A percentile compares a stretch with the other conserved stretches of the same genome.
Evolutionary conservation across 176 grass and related monocot genomes (phyloP).

Genomic region (Typha latifolia): DNA sequence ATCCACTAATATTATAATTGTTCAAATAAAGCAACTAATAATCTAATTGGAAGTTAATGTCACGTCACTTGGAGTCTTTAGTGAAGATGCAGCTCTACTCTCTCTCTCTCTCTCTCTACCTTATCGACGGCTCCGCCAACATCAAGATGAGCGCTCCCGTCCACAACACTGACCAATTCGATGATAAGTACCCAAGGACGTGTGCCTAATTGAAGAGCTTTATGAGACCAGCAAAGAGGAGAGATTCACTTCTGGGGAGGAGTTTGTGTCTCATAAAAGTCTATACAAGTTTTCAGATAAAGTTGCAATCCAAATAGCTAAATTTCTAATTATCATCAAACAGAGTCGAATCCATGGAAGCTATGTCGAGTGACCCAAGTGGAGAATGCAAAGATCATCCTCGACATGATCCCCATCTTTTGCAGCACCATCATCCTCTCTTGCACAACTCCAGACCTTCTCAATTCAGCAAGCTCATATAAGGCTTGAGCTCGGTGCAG

Average conservation of each 20-base stretch:
- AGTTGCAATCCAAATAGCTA: conserved; percentile 27
- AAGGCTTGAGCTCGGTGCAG: no score
- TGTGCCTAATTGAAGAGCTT: conserved; percentile 32
- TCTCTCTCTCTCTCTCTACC: conserved; percentile 55
- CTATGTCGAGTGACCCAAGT: conserved; percentile 65
- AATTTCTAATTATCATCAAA: no score
- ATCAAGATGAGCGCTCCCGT: conserved; percentile 54
- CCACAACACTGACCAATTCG: conserved; percentile 74
- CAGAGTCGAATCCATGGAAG: conserved; percentile 25
- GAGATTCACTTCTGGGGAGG: conserved; percentile 16
- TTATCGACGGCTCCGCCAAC: conserved; percentile 51
- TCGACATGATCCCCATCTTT: conserved; percentile 78
- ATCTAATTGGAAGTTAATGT: no score
- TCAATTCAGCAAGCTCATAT: conserved; percentile 74
- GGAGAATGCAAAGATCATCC: conserved; percentile 66
- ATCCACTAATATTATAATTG: no score
- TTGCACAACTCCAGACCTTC: conserved; percentile 85
- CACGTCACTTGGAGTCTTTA: no score
- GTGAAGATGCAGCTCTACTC: conserved; percentile 24
- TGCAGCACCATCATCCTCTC: conserved; percentile 61
- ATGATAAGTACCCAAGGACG: conserved; percentile 42
- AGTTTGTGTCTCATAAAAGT: conserved; percentile 35
- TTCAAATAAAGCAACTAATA: no score
- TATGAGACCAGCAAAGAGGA: conserved; percentile 43
- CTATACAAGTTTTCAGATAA: conserved; percentile 47